Conservation (phyloP, 1,284 basidiomycete species). For the Boletus holoroseus region DNA sequence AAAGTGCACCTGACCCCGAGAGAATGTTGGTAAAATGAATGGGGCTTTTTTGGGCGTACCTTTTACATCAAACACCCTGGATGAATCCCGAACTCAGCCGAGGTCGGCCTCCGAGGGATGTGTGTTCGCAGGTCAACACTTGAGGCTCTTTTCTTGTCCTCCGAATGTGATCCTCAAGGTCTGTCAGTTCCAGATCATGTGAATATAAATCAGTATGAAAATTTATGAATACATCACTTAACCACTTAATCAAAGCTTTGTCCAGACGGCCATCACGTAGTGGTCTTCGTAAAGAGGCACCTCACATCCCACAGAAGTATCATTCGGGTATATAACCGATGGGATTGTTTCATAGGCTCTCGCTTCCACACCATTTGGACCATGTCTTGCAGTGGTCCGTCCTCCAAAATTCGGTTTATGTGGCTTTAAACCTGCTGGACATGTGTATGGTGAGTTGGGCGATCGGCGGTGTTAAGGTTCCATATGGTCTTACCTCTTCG, state of each 20-base stretch:
- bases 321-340: slow-evolving; percentile 15
- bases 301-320: no score
- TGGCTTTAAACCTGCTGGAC: slow-evolving; percentile 26
- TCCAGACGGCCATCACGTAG: no score
- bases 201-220: no score
- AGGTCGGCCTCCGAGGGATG: background rate
- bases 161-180: background rate
- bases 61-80: no score
- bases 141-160: background rate
- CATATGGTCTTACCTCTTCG: background rate
- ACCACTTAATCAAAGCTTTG: no score
- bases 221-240: no score
- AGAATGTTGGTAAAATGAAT: no score
- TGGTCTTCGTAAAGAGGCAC: background rate
- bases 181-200: background rate
- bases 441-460: slow-evolving; percentile 24
- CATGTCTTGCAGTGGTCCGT: slow-evolving; percentile 21
- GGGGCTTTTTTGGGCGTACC: no score
- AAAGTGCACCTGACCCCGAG: no score
- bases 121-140: background rate
- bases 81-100: no score
- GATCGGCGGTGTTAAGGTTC: no score
- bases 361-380: background rate
- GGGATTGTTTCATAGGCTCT: background rate
- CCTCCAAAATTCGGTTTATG: slow-evolving; percentile 27